These are phyloP conservation scores for Tremella yokohamensis DNA, from an alignment of 768 basidiomycete species.

Conservation along the genomic window DNA sequence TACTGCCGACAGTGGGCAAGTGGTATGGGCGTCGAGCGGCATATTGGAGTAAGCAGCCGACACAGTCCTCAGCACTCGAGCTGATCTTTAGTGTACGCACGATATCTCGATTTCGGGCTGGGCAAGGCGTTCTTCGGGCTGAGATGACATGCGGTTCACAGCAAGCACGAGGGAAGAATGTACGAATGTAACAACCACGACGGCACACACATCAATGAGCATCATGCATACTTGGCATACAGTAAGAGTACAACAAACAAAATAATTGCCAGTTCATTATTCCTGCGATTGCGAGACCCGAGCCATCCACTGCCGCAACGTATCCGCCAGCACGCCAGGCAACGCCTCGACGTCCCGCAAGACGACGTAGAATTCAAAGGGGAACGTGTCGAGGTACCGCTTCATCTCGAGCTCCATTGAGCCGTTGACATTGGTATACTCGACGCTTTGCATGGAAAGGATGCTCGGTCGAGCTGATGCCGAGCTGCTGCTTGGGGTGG, in stretches of 20 bases:
- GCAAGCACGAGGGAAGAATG: background rate
- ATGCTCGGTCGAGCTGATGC: constrained; percentile 62
- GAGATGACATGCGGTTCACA: background rate
- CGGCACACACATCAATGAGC: background rate
- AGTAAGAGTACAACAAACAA: background rate
- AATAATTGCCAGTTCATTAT: constrained; percentile 10
- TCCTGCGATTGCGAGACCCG: constrained; percentile 47
- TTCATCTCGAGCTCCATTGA: constrained; percentile 78
- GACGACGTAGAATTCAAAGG: constrained; percentile 95
- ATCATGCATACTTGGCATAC: background rate
- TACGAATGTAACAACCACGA: background rate
- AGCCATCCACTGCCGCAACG: constrained; percentile 70
- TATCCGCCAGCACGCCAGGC: constrained; percentile 81
- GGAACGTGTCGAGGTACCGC: constrained; percentile 91
- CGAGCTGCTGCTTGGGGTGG: constrained; percentile 8
- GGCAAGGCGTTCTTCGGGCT: background rate
- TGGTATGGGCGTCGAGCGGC: constrained; percentile 83
- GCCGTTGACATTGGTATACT: constrained; percentile 66
- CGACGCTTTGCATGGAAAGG: constrained; percentile 84
- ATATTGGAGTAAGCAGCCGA: constrained; percentile 63
- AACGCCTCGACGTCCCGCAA: constrained; percentile 82
- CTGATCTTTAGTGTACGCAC: background rate
- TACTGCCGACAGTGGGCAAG: constrained; percentile 82
- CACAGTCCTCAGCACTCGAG: background rate
- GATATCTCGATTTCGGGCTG: background rate